Evolutionary conservation across 2,329 filamentous ascomycete genomes (phyloP), one percentile per base, ranked within the genome.

Genomic region (Aspergillus fumigatus): DNA sequence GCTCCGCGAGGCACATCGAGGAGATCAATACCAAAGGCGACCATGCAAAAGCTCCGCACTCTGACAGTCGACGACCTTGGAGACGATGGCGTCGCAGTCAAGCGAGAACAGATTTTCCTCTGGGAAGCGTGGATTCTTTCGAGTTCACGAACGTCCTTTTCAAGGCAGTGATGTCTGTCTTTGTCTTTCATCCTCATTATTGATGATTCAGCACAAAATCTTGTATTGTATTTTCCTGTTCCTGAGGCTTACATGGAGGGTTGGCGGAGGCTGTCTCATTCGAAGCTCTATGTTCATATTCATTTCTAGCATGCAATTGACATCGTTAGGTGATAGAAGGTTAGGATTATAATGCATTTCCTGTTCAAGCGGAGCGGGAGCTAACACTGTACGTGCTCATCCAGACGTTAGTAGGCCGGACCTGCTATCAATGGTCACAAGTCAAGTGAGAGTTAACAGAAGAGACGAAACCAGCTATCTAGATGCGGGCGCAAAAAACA

Each of bases 81-180:
- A 3, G 75, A 73, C 58, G 69, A 74, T 51, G 75, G 71, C 1
- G 25, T 67, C 8, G 62, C 59, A 51, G 74, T 76, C 26, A 60
- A 63, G 27, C 65, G 64, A 19, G 65, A 69, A 6, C 72, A 75
- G 57, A 60, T 66, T 19, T 58, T 64, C 38, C 56, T 74, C 41
- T 76, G 74, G 74, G 70, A 75, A 60, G 67, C 67, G 38, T 75
- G 73, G 74, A 70, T 75, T 23, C 61, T 74, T 48, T 66, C 72
- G 11, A 60, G 64, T 53, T 53, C 57, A 38, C 53, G 58, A 29
- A 53, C 26, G 5, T 47, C 43, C 19, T 25, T 25, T 47, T 14
- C 4, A 17, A 43, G 40, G 21, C 40, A 11, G 21, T 43, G 21
- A 19, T 43, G 40, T 21, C 21, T 43, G 8, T 21, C 40, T 21